phyloP scores from a whole-genome alignment of 179 eudicot species.

The Nepenthes alata region DNA sequence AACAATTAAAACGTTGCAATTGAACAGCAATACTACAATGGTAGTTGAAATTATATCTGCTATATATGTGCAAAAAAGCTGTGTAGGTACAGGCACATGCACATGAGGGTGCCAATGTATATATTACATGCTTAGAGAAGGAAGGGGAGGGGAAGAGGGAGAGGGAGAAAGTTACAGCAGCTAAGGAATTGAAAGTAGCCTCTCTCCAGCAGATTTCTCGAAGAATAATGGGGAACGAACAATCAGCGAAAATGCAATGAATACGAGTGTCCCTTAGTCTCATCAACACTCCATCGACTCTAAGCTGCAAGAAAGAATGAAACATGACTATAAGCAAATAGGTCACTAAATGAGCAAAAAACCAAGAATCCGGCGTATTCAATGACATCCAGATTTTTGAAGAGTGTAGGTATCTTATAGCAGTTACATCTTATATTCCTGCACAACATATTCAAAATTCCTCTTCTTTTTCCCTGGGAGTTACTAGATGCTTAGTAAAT shows the following conservation, averaged over 20 bases:
- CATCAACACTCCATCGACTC: conserved; percentile 91
- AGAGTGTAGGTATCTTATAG: no score
- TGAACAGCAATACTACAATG: no score
- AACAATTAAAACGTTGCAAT: background rate
- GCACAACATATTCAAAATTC: no score
- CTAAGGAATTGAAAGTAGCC: conserved; percentile 51
- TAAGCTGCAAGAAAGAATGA: conserved; percentile 41
- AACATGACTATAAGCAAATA: background rate
- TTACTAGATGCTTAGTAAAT: no score
- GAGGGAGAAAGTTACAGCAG: conserved; percentile 43
- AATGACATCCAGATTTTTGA: no score
- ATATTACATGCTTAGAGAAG: background rate
- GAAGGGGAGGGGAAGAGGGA: background rate
- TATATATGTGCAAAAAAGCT: no score
- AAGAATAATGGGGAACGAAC: conserved; percentile 39
- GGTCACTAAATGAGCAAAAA: no score
- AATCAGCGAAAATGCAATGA: conserved; percentile 47
- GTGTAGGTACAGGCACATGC: no score
- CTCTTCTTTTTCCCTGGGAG: no score
- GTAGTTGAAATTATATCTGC: no score
- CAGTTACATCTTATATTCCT: no score
- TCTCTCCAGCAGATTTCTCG: conserved; percentile 90
- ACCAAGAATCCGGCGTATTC: no score
- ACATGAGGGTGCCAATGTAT: background rate
- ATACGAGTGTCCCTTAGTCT: conserved; percentile 81